Percentiles rank a stretch among this genome's conserved stretches.
phyloP scores from a whole-genome alignment of 371 early-diverging fungal genomes.

The Rhizomucor pusillus region DNA sequence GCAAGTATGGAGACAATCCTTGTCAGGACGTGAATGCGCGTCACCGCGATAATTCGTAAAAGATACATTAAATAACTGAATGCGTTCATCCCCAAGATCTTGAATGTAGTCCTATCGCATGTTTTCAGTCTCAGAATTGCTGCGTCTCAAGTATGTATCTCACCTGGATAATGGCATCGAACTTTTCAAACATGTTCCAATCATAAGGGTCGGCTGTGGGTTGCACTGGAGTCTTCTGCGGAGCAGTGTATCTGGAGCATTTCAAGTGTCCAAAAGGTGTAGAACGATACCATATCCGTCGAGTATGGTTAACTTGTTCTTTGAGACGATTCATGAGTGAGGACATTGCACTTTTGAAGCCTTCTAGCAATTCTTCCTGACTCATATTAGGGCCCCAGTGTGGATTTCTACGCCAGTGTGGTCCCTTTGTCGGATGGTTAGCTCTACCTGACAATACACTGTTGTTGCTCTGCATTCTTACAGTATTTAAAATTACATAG shows the following conservation, averaged over 20 bases:
- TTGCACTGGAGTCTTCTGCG: conserved; percentile 3
- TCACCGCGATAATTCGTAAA: conserved; percentile 35
- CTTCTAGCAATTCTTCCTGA: conserved; percentile 27
- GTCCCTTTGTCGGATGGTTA: conserved; percentile 16
- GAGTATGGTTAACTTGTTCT: conserved; percentile 19
- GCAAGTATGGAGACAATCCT: conserved; percentile 36
- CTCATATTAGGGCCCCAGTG: conserved; percentile 30
- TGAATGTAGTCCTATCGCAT: conserved; percentile 15
- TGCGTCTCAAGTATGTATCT: neutral
- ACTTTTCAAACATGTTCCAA: conserved; percentile 39
- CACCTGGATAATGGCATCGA: conserved; percentile 34
- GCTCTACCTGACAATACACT: neutral
- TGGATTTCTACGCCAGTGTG: conserved; percentile 43
- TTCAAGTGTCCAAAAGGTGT: conserved; percentile 39
- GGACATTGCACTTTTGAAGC: conserved; percentile 23
- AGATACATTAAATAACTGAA: conserved; percentile 33
- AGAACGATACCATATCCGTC: conserved; percentile 35
- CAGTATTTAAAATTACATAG: neutral
- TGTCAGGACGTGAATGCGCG: conserved; percentile 36
- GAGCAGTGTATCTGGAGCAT: conserved; percentile 33
- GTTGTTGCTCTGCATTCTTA: no score
- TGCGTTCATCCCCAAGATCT: conserved; percentile 21
- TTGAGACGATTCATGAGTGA: conserved; percentile 26
- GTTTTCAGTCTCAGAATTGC: neutral
- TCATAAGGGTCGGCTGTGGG: conserved; percentile 24